phyloP scores from a whole-genome alignment of 257 asterid genomes.

The Fraxinus quadrangulata region DNA sequence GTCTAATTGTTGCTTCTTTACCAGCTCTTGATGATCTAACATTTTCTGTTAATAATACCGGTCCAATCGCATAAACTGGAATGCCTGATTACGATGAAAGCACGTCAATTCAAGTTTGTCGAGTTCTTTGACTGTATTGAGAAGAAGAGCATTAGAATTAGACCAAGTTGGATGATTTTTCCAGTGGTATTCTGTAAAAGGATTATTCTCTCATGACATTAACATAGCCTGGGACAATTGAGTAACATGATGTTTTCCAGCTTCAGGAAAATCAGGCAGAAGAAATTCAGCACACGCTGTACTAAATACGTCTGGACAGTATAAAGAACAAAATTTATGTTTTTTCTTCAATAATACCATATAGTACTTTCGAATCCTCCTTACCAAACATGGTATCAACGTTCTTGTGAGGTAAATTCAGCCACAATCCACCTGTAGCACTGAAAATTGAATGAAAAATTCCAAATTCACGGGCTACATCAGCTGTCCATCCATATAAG shows the following conservation, averaged over 20 bases:
- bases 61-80: constrained; percentile 59
- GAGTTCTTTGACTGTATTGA: constrained; percentile 56
- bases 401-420: constrained; percentile 48
- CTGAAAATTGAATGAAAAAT: constrained; percentile 48
- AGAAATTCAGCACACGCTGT: constrained; percentile 33
- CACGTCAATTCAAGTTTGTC: constrained; percentile 45
- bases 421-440: constrained; percentile 60
- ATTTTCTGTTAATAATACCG: constrained; percentile 33
- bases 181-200: constrained; percentile 34
- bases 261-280: constrained; percentile 61
- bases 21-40: constrained; percentile 16
- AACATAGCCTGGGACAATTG: constrained; percentile 38
- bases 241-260: constrained; percentile 47
- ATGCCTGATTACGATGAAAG: constrained; percentile 39
- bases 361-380: neutral
- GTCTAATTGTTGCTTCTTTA: constrained; percentile 22
- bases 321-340: too few species aligned
- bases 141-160: constrained; percentile 47
- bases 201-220: constrained; percentile 40
- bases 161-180: constrained; percentile 39
- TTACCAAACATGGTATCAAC: constrained; percentile 9
- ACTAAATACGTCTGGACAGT: too few species aligned
- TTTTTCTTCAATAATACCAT: too few species aligned
- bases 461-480: constrained; percentile 49
- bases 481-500: constrained; percentile 58